phyloP scores from a whole-genome alignment of 2,329 filamentous ascomycete species.

The Claviceps sorghi region DNA sequence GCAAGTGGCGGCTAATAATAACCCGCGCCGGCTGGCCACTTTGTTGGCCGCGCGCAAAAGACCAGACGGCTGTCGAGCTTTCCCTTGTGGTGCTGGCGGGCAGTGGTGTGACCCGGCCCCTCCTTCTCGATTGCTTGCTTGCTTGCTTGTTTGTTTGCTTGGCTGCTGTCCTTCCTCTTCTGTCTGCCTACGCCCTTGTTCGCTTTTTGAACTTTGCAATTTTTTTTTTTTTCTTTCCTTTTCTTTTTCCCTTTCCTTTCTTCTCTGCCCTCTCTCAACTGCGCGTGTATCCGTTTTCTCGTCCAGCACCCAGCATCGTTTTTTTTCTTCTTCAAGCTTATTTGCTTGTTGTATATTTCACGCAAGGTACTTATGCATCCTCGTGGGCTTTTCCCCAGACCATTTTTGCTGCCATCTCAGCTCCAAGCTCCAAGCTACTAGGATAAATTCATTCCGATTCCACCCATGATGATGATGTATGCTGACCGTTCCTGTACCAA shows the following conservation, averaged over 20 bases:
- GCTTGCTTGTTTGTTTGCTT: conserved; percentile 3
- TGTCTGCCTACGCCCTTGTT: conserved; percentile 1
- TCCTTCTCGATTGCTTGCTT: conserved; percentile 4
- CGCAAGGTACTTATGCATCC: conserved; percentile 1
- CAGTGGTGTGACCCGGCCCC: not conserved
- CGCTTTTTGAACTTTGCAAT: not conserved
- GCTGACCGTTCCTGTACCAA: not conserved
- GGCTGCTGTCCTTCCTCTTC: not conserved
- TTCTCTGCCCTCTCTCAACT: conserved; percentile 3
- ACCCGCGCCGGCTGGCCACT: not conserved
- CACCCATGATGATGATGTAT: not conserved
- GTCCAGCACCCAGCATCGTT: conserved; percentile 4
- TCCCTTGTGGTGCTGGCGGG: not conserved
- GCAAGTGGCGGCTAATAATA: not conserved
- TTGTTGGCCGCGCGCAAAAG: not conserved
- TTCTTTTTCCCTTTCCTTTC: not conserved
- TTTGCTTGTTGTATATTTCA: conserved; percentile 2
- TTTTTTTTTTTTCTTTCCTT: not conserved
- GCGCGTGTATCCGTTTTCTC: conserved; percentile 4
- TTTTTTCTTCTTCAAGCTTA: conserved; percentile 6
- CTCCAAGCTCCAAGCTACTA: not conserved
- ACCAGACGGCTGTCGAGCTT: not conserved
- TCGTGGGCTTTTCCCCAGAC: not conserved
- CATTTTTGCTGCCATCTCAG: not conserved
- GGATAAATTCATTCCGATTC: not conserved